Evolutionary conservation across 23 red algal genomes (phyloP), one percentile per base, ranked within the genome.

Genomic region (Agarophyton chilense): DNA sequence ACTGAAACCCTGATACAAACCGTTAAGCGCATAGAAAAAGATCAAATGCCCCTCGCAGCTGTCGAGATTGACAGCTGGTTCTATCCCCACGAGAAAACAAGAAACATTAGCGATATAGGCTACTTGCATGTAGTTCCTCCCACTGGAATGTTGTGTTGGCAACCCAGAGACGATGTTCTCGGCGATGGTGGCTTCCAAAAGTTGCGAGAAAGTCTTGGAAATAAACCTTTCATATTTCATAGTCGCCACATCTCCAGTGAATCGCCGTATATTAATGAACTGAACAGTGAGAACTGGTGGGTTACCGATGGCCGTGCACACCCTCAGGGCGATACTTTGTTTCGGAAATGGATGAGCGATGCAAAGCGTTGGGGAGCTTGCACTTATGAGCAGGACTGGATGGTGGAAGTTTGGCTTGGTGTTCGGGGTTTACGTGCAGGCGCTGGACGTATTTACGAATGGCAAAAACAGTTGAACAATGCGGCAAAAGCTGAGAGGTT

Each of bases 41-140:
- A 34, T 2, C 18, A 73, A 10, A 35, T 81, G 26, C 57, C 86
- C 35, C 41, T 90, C 41, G 76, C 39, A 11, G 56, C 55, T 18
- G 73, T 90, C 54, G 86, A 90, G 51, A 50, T 90, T 51, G 86
- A 90, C 43, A 90, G 86, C 41, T 90, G 86, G 86, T 90, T 90
- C 55, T 90, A 90, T 55, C 72, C 72, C 10, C 86, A 90, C 41
- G 75, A 79, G 62, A 81, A 63, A 46, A 90, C 54, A 10, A 38
- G 86, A 52, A 45, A 63, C 17, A 53, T 90, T 26, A 67, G 61
- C 21, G 86, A 67, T 26, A 52, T 90, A 16, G 55, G 62, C 17
- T 80, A 90, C 62, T 71, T 71, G 21, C 29, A 78, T 35, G 28
- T 90, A 28, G 86, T 90, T 68, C 86, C 86, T n/a, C 86, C 86